These are phyloP conservation scores for Phoma sp. DNA, from an alignment of 2,329 filamentous ascomycete species.

Conservation along the genomic window DNA sequence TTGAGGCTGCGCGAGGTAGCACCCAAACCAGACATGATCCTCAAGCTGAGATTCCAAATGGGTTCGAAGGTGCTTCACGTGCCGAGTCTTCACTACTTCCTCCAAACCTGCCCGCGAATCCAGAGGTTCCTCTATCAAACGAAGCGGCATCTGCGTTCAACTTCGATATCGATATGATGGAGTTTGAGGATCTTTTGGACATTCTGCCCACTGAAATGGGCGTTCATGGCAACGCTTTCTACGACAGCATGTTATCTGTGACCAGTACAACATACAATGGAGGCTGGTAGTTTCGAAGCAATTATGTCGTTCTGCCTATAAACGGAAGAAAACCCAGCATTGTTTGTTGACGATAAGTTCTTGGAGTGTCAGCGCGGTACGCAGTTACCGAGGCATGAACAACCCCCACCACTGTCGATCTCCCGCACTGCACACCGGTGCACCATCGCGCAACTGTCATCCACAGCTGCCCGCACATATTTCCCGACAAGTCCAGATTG, in stretches of 20 bases:
- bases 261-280: slow-evolving; percentile 10
- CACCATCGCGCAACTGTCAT: background rate
- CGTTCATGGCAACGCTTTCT: slow-evolving; percentile 33
- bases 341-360: background rate
- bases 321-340: too few species aligned
- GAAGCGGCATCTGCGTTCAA: slow-evolving; percentile 27
- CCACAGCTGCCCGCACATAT: background rate
- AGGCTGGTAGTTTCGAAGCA: background rate
- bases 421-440: background rate
- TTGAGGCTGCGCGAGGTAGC: slow-evolving; percentile 18
- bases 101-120: background rate
- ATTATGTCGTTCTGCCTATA: background rate
- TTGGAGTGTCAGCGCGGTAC: background rate
- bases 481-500: background rate
- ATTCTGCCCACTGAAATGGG: slow-evolving; percentile 29
- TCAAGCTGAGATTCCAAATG: slow-evolving; percentile 13
- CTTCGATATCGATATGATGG: slow-evolving; percentile 37
- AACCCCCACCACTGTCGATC: slow-evolving; percentile 13
- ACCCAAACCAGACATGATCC: slow-evolving; percentile 5
- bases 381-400: slow-evolving; percentile 13
- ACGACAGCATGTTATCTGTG: slow-evolving; percentile 32
- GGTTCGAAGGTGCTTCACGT: slow-evolving; percentile 10
- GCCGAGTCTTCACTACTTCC: slow-evolving; percentile 12
- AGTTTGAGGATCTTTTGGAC: slow-evolving; percentile 37
- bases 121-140: slow-evolving; percentile 10